Evolutionary conservation across 805 yeast genomes (phyloP), one percentile per base, ranked within the genome.

Genomic region (Groenewaldozyma tartarivorans): DNA sequence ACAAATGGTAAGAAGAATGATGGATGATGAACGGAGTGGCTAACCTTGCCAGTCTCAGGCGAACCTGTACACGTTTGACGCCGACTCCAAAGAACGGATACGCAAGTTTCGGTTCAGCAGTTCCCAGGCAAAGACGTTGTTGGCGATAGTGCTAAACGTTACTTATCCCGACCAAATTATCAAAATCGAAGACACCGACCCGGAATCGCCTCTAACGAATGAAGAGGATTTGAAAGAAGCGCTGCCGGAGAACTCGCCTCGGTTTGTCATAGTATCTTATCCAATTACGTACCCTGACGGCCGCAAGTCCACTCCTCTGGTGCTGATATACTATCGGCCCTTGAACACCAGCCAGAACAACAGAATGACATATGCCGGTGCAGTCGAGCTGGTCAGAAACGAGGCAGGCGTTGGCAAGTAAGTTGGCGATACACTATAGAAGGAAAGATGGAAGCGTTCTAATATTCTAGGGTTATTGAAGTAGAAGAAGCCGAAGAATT

Each of bases 301-400:
- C 0, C 68, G 94, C 41, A 69, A 73, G 52, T 71, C 77, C 36
- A 69, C 75, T 6, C 96, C 95, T 2, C 69, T 81, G 46, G 84
- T 87, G 1, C 60, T 88, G 56, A 51, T 88, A n/a, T 88, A 86
- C 59, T 88, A 88, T 79, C 72, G 84, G 45, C 96, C 96, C 3
- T 80, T 79, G 20, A 85, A 94, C 0, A 70, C 85, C n/a, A 80
- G 83, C 15, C 90, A 81, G 56, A 83, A 81, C 41, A 68, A 73
- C 54, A 78, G 81, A 58, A 88, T 87, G 96, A 62, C 84, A 37
- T 87, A 86, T 52, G 96, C 96, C 1, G 94, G 92, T 3, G 94
- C 95, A 2, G 74, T 84, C 18, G 96, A 88, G 57, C 62, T 80
- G 48, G 71, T 88, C 43, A 71, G 90, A 58, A 77, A 74, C 38